phyloP scores from a whole-genome alignment of 805 yeast species.

The Wickerhamomyces strasburgensis region DNA sequence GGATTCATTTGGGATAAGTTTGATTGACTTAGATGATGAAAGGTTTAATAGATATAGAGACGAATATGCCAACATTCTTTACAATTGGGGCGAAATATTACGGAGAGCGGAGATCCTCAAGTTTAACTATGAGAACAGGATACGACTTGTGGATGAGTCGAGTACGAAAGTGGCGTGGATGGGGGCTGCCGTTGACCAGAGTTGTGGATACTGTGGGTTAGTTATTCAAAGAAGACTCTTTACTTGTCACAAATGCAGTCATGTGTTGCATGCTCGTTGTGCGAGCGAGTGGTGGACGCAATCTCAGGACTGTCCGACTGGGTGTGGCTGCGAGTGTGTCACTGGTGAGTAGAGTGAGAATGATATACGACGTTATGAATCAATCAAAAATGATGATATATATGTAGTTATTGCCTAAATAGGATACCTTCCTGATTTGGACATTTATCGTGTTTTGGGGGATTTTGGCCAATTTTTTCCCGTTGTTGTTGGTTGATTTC shows the following conservation, averaged over 20 bases:
- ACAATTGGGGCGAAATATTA: slow-evolving; percentile 80
- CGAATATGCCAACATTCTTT: slow-evolving; percentile 73
- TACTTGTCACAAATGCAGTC: slow-evolving; percentile 71
- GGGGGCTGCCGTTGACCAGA: slow-evolving; percentile 30
- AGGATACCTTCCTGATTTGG: no score
- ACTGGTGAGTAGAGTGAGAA: slow-evolving; percentile 12
- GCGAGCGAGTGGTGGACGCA: slow-evolving; percentile 75
- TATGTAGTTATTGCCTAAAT: no score
- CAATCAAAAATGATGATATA: not conserved
- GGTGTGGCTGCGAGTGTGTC: slow-evolving; percentile 78
- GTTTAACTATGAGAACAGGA: slow-evolving; percentile 41
- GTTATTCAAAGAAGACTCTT: slow-evolving; percentile 56
- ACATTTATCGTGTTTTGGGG: no score
- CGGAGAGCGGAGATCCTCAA: slow-evolving; percentile 74
- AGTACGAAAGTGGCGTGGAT: slow-evolving; percentile 28
- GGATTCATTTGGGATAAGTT: slow-evolving; percentile 30
- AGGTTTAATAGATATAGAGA: slow-evolving; percentile 42
- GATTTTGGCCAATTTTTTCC: no score
- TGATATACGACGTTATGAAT: not conserved
- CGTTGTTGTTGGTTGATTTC: not conserved
- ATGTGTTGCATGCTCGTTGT: slow-evolving; percentile 72
- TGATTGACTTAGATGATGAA: slow-evolving; percentile 25
- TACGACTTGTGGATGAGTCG: slow-evolving; percentile 22
- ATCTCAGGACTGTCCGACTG: slow-evolving; percentile 65
- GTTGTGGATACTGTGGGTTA: slow-evolving; percentile 65